These are phyloP conservation scores for Cryptococcus hybrid DNA, from an alignment of 1,284 basidiomycete genomes.

Conservation along the genomic window DNA sequence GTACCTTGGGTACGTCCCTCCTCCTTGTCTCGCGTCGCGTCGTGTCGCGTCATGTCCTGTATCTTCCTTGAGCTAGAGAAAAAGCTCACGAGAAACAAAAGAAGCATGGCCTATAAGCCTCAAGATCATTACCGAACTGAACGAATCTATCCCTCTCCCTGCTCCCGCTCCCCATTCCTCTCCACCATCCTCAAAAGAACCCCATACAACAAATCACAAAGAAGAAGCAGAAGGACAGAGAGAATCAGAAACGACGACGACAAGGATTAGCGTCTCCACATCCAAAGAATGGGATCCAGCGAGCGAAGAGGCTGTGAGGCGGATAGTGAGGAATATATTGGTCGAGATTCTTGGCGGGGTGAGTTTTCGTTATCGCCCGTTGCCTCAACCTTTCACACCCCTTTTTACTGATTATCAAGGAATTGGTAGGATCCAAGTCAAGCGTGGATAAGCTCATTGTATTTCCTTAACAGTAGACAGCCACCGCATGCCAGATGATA, in stretches of 20 bases:
- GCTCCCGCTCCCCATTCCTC: neutral
- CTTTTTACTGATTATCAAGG: too few relatives aligned
- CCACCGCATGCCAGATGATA: too few relatives aligned
- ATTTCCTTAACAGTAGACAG: too few relatives aligned
- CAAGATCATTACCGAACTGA: constrained; percentile 11
- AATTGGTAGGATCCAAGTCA: too few relatives aligned
- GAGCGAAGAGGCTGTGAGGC: constrained; percentile 11
- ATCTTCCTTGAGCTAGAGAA: too few relatives aligned
- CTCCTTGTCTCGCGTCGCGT: too few relatives aligned
- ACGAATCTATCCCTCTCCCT: constrained; percentile 1
- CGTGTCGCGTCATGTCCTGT: too few relatives aligned
- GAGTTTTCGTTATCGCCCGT: neutral
- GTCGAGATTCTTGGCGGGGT: constrained; percentile 21
- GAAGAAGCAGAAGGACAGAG: neutral
- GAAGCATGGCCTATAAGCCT: constrained; percentile 19
- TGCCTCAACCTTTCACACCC: too few relatives aligned
- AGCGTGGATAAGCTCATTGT: too few relatives aligned
- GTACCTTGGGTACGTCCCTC: constrained; percentile 4
- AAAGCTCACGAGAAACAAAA: neutral
- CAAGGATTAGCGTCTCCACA: constrained; percentile 9
- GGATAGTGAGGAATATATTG: constrained; percentile 12
- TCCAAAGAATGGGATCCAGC: constrained; percentile 10
- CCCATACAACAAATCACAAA: neutral
- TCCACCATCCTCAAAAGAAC: too few relatives aligned
- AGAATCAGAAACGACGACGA: neutral